Percentiles rank a stretch among this genome's conserved stretches.
Conservation (phyloP, 2,329 filamentous ascomycete genomes). For the Colletotrichum chlorophyti region DNA sequence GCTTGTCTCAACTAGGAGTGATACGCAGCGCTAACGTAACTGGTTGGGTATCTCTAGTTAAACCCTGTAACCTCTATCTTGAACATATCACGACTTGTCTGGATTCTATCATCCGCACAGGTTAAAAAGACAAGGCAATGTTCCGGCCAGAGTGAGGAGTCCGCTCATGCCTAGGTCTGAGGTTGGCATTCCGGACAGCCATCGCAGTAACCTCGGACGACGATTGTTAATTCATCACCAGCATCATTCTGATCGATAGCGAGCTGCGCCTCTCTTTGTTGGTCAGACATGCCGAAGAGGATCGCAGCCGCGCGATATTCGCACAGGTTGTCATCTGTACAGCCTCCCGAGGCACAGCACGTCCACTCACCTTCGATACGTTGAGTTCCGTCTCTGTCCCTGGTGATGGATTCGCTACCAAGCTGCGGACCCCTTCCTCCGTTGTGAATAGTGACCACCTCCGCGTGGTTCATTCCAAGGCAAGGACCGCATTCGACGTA, state of each 20-base stretch:
- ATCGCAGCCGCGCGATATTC: constrained; percentile 4
- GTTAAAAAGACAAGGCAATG: too few species aligned
- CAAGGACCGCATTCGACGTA: not conserved
- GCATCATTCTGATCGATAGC: not conserved
- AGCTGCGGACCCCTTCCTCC: not conserved
- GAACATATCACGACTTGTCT: too few species aligned
- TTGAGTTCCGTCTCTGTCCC: not conserved
- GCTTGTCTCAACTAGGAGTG: too few species aligned
- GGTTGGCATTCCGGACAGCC: not conserved
- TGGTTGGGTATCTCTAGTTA: too few species aligned
- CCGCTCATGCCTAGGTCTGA: too few species aligned
- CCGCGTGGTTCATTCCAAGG: not conserved
- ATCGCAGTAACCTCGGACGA: not conserved
- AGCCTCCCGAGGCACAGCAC: constrained; percentile 1
- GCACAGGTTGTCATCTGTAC: not conserved
- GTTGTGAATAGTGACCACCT: not conserved
- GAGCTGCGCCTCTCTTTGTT: not conserved
- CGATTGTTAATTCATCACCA: not conserved
- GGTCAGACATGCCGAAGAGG: not conserved
- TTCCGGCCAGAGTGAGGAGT: too few species aligned
- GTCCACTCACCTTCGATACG: constrained; percentile 5
- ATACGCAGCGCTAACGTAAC: too few species aligned
- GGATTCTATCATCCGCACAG: too few species aligned
- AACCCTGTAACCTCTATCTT: too few species aligned
- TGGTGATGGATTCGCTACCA: not conserved